A percentile compares a stretch with the other conserved stretches of the same genome.
Conservation (phyloP, 257 asterid species). For the Buddleja alternifolia region DNA sequence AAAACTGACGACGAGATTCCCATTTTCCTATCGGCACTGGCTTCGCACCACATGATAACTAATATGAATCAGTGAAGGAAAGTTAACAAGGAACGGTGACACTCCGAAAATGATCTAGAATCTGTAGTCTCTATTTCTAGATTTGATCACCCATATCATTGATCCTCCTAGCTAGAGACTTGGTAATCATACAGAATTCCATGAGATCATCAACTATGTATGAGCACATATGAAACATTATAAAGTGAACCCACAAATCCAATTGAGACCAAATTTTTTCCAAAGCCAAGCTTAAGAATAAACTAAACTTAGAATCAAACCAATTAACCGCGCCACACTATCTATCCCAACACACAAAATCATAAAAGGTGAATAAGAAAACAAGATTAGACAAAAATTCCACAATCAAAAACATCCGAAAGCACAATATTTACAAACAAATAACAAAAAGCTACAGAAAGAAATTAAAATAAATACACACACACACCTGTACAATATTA, state of each 20-base stretch:
- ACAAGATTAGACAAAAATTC: not conserved
- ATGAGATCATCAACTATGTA: not conserved
- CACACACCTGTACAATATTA: slow-evolving; percentile 26
- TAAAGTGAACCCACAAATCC: not conserved
- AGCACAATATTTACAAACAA: not conserved
- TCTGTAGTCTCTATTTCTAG: not conserved
- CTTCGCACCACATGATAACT: not conserved
- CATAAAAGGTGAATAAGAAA: not conserved
- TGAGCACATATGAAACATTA: not conserved
- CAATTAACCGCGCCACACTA: too few relatives aligned
- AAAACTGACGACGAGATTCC: not conserved
- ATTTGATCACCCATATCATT: slow-evolving; percentile 5
- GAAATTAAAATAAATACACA: not conserved
- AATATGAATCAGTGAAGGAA: not conserved
- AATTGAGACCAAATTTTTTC: not conserved
- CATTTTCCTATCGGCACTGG: not conserved
- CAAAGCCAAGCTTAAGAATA: not conserved
- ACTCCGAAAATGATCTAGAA: not conserved
- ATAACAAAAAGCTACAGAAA: not conserved
- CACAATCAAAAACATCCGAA: slow-evolving; percentile 1
- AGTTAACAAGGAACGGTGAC: not conserved
- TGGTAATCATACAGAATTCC: not conserved
- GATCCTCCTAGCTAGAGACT: slow-evolving; percentile 1
- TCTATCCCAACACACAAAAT: slow-evolving; percentile 13
- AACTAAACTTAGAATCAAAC: not conserved